Percentiles rank a stretch among this genome's conserved stretches.
These are phyloP conservation scores for Hypoxylon sp. DNA, from an alignment of 2,329 filamentous ascomycete genomes.

Conservation along the genomic window DNA sequence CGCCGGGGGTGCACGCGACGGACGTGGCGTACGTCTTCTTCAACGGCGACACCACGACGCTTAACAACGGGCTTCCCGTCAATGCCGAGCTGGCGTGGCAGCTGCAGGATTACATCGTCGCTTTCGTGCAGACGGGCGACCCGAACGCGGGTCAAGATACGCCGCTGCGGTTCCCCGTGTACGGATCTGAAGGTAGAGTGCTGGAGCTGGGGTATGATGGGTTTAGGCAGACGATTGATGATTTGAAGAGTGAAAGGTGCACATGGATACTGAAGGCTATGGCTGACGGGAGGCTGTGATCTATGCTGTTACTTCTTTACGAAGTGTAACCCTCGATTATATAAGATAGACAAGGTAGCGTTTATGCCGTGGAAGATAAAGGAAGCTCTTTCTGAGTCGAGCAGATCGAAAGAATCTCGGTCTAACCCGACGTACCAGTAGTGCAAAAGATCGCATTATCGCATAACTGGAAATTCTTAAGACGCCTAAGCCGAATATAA, in stretches of 20 bases:
- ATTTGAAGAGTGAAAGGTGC: constrained; percentile 51
- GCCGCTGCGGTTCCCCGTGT: constrained; percentile 43
- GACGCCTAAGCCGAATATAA: constrained; percentile 11
- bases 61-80: constrained; percentile 46
- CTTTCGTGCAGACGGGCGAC: constrained; percentile 51
- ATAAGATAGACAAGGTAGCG: not conserved
- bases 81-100: constrained; percentile 50
- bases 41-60: constrained; percentile 52
- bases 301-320: not conserved
- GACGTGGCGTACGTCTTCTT: constrained; percentile 67
- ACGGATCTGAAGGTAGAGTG: constrained; percentile 41
- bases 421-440: not conserved
- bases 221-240: constrained; percentile 37
- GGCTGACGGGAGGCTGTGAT: constrained; percentile 42
- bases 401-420: too few species aligned
- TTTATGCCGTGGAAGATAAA: too few species aligned
- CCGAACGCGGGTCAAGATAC: constrained; percentile 45
- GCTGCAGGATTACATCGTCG: constrained; percentile 55
- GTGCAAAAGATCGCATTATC: not conserved
- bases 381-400: too few species aligned
- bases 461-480: constrained; percentile 9
- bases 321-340: not conserved
- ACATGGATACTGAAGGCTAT: constrained; percentile 52
- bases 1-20: constrained; percentile 64
- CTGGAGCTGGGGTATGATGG: constrained; percentile 40